These are phyloP conservation scores for Arthroderma uncinatum DNA, from an alignment of 2,329 filamentous ascomycete species.

Conservation along the genomic window DNA sequence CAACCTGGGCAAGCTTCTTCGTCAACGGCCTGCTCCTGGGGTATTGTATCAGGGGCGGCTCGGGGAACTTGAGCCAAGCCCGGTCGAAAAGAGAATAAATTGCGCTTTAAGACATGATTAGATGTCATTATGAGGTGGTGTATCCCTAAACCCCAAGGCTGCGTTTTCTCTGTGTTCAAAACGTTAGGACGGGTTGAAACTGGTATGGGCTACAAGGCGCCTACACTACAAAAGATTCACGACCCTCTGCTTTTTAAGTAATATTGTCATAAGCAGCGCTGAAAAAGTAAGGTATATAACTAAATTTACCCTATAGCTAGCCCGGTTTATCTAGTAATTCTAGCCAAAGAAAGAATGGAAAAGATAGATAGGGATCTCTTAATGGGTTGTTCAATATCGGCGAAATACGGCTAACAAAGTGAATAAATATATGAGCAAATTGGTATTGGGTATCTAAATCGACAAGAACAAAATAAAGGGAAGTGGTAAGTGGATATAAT, in stretches of 20 bases:
- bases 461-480: not conserved
- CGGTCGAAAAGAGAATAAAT: not conserved
- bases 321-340: not conserved
- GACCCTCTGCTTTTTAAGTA: not conserved
- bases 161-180: no score
- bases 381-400: no score
- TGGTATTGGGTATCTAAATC: slow-evolving; percentile 1
- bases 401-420: no score
- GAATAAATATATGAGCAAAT: not conserved
- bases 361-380: slow-evolving; percentile 47
- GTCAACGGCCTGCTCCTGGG: not conserved
- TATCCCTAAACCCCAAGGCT: no score
- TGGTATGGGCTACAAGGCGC: not conserved
- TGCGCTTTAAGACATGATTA: not conserved
- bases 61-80: not conserved
- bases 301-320: not conserved
- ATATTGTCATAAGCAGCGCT: not conserved
- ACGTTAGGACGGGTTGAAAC: no score
- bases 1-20: slow-evolving; percentile 7
- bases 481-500: not conserved
- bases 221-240: no score
- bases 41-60: not conserved
- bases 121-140: not conserved
- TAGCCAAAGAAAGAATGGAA: slow-evolving; percentile 44
- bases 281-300: not conserved